phyloP scores from a whole-genome alignment of 768 basidiomycete species.

The Boletellus ananas region DNA sequence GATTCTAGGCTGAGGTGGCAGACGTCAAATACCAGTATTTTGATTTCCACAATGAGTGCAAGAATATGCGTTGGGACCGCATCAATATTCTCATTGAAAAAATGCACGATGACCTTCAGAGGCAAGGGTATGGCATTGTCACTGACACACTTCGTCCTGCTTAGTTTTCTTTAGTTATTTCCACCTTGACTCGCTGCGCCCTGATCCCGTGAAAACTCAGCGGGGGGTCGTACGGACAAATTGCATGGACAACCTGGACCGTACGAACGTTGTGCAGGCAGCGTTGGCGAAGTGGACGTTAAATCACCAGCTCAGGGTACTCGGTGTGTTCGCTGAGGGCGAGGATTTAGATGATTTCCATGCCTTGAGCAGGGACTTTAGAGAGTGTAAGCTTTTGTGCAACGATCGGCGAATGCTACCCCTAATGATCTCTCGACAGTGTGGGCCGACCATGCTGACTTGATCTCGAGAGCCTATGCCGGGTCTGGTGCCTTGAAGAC shows the following conservation, averaged over 20 bases:
- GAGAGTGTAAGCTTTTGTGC: slow-evolving; percentile 64
- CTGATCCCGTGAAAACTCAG: slow-evolving; percentile 56
- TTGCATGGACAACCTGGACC: slow-evolving; percentile 96
- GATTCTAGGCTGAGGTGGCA: slow-evolving; percentile 52
- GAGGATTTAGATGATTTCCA: slow-evolving; percentile 82
- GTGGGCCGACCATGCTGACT: slow-evolving; percentile 97
- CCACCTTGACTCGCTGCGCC: slow-evolving; percentile 51
- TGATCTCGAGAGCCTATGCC: slow-evolving; percentile 84
- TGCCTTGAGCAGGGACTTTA: slow-evolving; percentile 74
- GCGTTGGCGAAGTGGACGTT: slow-evolving; percentile 85
- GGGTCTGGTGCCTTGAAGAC: slow-evolving; percentile 96
- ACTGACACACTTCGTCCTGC: neutral
- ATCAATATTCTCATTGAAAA: slow-evolving; percentile 78
- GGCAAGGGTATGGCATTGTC: slow-evolving; percentile 51
- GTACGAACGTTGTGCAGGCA: slow-evolving; percentile 96
- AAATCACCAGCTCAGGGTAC: slow-evolving; percentile 66
- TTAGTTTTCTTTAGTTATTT: slow-evolving; percentile 59
- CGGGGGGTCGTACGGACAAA: slow-evolving; percentile 84
- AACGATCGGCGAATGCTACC: neutral
- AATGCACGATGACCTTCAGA: slow-evolving; percentile 63
- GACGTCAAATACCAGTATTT: slow-evolving; percentile 89
- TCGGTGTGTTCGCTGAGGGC: slow-evolving; percentile 67
- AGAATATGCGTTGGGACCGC: slow-evolving; percentile 91
- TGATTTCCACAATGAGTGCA: slow-evolving; percentile 96
- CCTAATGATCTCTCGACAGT: slow-evolving; percentile 46